phyloP scores from a whole-genome alignment of 1,139 yeast species.

The Geotrichum carabidarum region DNA sequence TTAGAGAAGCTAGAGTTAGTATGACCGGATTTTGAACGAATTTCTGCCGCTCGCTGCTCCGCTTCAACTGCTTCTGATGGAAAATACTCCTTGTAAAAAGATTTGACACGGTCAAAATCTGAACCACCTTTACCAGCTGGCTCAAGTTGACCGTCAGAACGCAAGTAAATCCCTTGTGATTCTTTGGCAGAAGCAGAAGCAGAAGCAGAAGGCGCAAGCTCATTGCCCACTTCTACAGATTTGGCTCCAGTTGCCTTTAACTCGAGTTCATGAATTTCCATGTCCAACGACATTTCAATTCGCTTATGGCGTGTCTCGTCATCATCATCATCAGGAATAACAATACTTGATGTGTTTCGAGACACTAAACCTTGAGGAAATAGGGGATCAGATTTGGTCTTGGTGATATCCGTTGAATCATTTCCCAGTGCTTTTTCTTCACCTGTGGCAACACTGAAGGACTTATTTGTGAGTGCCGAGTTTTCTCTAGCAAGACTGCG shows the following conservation, averaged over 20 bases:
- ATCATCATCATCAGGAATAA: slow-evolving; percentile 13
- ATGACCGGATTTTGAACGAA: no score
- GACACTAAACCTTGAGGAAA: neutral
- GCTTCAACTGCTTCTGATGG: slow-evolving; percentile 22
- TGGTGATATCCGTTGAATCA: neutral
- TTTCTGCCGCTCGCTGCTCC: neutral
- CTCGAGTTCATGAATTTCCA: slow-evolving; percentile 9
- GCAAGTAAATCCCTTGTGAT: neutral
- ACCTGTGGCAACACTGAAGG: slow-evolving; percentile 11
- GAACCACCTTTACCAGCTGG: slow-evolving; percentile 1
- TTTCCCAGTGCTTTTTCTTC: neutral
- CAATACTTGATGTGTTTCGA: neutral
- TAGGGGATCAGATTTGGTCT: neutral
- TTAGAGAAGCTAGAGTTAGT: no score
- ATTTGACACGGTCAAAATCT: slow-evolving; percentile 32
- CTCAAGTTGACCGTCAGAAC: neutral
- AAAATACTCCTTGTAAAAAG: slow-evolving; percentile 34
- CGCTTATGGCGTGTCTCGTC: slow-evolving; percentile 11
- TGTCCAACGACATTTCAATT: neutral
- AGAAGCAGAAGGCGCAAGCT: neutral
- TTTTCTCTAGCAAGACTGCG: slow-evolving; percentile 1
- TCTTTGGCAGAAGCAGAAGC: neutral
- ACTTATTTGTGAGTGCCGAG: slow-evolving; percentile 11
- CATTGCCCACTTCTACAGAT: neutral
- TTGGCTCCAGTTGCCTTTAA: neutral